These are phyloP conservation scores for Sclerotiophoma versabilis DNA, from an alignment of 2,329 filamentous ascomycete genomes.

Conservation along the genomic window DNA sequence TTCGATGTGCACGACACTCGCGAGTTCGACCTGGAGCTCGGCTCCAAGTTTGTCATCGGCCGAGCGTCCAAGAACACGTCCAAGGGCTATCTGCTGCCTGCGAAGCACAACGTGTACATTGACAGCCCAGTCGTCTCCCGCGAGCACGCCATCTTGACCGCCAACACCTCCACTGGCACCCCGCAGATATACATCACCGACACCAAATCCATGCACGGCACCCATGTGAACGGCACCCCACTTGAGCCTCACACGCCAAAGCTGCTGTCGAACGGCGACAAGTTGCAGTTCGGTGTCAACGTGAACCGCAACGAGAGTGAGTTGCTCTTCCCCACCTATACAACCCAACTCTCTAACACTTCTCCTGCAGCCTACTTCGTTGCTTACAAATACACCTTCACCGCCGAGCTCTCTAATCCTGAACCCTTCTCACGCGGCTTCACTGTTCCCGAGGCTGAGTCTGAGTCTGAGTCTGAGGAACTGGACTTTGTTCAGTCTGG, in stretches of 20 bases:
- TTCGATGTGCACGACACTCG: slow-evolving; percentile 50
- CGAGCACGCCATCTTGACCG: slow-evolving; percentile 63
- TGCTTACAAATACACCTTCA: slow-evolving; percentile 42
- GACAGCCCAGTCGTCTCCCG: slow-evolving; percentile 76
- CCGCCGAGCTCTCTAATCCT: slow-evolving; percentile 21
- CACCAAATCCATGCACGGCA: slow-evolving; percentile 68
- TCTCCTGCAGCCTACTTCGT: slow-evolving; percentile 36
- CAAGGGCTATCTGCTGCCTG: slow-evolving; percentile 52
- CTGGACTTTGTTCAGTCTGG: slow-evolving; percentile 13
- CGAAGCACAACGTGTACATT: slow-evolving; percentile 68
- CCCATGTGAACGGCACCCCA: slow-evolving; percentile 58
- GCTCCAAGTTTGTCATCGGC: slow-evolving; percentile 47
- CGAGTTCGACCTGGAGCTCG: slow-evolving; percentile 38
- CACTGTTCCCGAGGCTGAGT: slow-evolving; percentile 42
- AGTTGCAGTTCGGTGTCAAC: slow-evolving; percentile 46
- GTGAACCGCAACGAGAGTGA: slow-evolving; percentile 46
- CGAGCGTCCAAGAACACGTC: slow-evolving; percentile 51
- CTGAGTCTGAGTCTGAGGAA: slow-evolving; percentile 41
- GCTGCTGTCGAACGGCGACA: slow-evolving; percentile 41
- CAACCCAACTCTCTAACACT: slow-evolving; percentile 15
- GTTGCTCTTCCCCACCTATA: slow-evolving; percentile 6
- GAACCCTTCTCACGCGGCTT: slow-evolving; percentile 36
- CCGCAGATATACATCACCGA: slow-evolving; percentile 60
- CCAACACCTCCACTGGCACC: slow-evolving; percentile 21
- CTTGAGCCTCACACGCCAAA: slow-evolving; percentile 33